A percentile compares a stretch with the other conserved stretches of the same genome.
Evolutionary conservation across 2,329 filamentous ascomycete species (phyloP).

Genomic region (Stemphylium lycopersici): DNA sequence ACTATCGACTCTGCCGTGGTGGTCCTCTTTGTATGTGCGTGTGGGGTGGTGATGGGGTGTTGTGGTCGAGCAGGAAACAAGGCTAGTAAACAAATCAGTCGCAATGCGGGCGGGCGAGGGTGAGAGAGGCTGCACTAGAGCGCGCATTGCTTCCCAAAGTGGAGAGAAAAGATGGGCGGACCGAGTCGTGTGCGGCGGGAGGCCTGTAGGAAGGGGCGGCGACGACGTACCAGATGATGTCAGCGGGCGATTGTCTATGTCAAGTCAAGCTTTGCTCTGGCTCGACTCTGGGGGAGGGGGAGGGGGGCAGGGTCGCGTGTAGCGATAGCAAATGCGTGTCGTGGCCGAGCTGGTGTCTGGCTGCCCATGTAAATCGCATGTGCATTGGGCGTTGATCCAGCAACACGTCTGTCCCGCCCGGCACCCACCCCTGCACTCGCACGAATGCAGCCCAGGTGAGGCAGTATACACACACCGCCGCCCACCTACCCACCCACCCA

Average conservation of each 20-base stretch:
- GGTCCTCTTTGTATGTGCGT: neutral
- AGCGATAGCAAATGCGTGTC: conserved; percentile 5
- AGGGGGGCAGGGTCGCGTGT: neutral
- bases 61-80: conserved; percentile 10
- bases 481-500: neutral
- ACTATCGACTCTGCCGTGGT: neutral
- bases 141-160: neutral
- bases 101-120: neutral
- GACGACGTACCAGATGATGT: conserved; percentile 15
- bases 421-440: conserved; percentile 15
- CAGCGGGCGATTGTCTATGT: neutral
- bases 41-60: conserved; percentile 8
- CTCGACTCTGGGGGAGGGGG: neutral
- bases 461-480: conserved; percentile 1
- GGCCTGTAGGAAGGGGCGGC: neutral
- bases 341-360: neutral
- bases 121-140: conserved; percentile 2
- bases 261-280: neutral
- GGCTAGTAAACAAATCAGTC: conserved; percentile 11
- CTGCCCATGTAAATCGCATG: conserved; percentile 7
- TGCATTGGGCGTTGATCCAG: conserved; percentile 7
- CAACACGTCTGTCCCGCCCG: conserved; percentile 10
- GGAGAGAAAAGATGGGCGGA: neutral
- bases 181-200: neutral
- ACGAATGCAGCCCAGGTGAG: neutral